Evolutionary conservation across 2,329 filamentous ascomycete species (phyloP), one percentile per base, ranked within the genome.

Genomic region (Penicillium palitans): DNA sequence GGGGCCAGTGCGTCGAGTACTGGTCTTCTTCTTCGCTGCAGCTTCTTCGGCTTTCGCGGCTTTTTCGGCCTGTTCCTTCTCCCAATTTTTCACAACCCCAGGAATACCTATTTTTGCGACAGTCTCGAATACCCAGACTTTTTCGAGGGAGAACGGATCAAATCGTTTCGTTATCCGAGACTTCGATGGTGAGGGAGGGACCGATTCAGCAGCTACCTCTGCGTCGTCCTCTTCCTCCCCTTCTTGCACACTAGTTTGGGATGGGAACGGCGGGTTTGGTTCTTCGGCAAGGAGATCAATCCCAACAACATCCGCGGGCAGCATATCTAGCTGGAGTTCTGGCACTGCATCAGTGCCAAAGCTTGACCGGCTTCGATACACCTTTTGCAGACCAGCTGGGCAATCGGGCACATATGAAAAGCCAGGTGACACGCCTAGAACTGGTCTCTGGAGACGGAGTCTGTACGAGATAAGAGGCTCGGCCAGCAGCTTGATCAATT

Each of bases 401-500:
- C 55, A 79, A 72, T 66, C 81, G 60, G 70, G 74, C 17, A 66
- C 74, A 65, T 50, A 74, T 58, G 61, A 78, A 37, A 59, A 53
- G 6, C 62, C 62, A n/a, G 57, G 46, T 5, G 61, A 55, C 8
- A 66, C 57, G 24, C 70, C 79, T 54, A 72, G 75, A 61, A 63
- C 80, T 73, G 66, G 72, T 64, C 64, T 63, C 40, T 66, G 67
- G 41, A 73, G 68, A 62, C 69, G 67, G 68, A 81, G 62, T 87
- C 79, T 60, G 83, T 86, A 60, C 83, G 84, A 15, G 86, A 98
- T 79, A 1, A 98, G 76, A 8, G 88, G 87, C 12, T 91, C 90
- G 0, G 91, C 89, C 12, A 98, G 78, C 29, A 90, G 88, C 15
- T 88, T 85, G 29, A 96, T 87, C 60, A 96, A 90, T 69, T 96